Evolutionary conservation across 2,329 filamentous ascomycete genomes (phyloP), one percentile per base, ranked within the genome.

Genomic region (Sclerotinia trifoliorum): DNA sequence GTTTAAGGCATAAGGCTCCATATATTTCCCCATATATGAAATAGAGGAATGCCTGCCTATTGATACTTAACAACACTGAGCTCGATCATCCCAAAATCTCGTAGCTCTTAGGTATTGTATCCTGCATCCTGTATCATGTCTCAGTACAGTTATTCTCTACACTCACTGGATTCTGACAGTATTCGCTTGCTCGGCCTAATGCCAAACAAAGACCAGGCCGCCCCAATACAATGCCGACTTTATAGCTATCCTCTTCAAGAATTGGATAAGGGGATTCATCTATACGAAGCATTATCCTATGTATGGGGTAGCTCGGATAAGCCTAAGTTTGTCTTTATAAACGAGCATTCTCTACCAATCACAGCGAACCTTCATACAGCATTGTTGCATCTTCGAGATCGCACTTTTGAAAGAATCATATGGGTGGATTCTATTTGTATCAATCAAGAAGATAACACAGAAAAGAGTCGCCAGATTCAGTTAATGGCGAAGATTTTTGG

Each of bases 401-500:
- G 21, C 64, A 35, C 17, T 8, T 49, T 69, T 24, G 32, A 56
- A 39, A 32, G 58, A 56, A 64, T 56, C 1, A 21, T 68, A 49
- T 68, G 66, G 66, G 58, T 64, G 8, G 65, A 66, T 52, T 56
- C 65, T 55, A 55, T 65, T 19, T 68, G 61, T 46, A 65, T 68
- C 5, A 64, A 67, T 48, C 42, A 26, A 29, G 15, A 42, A 52
- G 62, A 69, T 29, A 7, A 54, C 3, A 54, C 17, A 54, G 32
- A 44, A 3, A 26, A 60, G 17, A 55, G 56, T 29, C 24, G 24
- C 2, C 56, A 66, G 44, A 63, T 72, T 39, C 68, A 69, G 35
- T 39, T 72, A 48, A 72, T 72, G 67, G 66, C 61, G 4, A 66
- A 69, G 46, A 71, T 72, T 32, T 71, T 67, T 51, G 48, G 26